Evolutionary conservation across 371 early-diverging fungal genomes (phyloP), one percentile per base, ranked within the genome.

Genomic region (Mortierella sp.): DNA sequence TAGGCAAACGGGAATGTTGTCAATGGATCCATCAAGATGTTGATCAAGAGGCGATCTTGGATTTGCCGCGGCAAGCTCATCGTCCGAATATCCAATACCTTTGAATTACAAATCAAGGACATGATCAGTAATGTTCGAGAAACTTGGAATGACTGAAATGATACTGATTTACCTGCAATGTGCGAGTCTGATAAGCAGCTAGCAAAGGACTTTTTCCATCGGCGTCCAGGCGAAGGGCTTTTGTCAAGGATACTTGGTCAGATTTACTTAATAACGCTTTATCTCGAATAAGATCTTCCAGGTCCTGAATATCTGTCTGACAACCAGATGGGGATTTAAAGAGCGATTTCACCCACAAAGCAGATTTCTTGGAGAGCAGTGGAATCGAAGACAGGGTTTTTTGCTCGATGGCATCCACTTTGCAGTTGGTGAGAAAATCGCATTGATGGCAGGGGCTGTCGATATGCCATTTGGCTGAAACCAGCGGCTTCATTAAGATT

Each of bases 361-460:
- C 62, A 9, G 75, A 77, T 40, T 59, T 76, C 70, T 70, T 73
- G 12, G 72, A 49, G 43, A 79, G 45, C 74, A 82, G 63, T 62
- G 84, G 80, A 70, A 86, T 32, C 28, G 75, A 76, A 51, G 45
- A 85, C 64, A 37, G 81, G 47, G 60, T 84, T 72, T n/a, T 73
- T 60, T 58, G 85, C 72, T 51, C 84, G 75, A 19, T 19, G 3
- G 86, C 83, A 34, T 89, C 87, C 2, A 45, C 28, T 49, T 83
- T 79, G 59, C 89, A 89, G 1, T 55, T 61, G 7, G 76, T 60
- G 2, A 78, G 68, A 55, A 78, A 87, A n/a, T 76, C 70, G 43
- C 89, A 89, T 13, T 76, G 75, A 3, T n/a, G 64, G 53, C 89
- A 87, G 31, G 85, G 83, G 45, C 66, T 71, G 22, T 83, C 84